Percentiles rank a stretch among this genome's conserved stretches.
These are phyloP conservation scores for Neurospora sp. DNA, from an alignment of 495 filamentous ascomycete genomes.

Conservation along the genomic window DNA sequence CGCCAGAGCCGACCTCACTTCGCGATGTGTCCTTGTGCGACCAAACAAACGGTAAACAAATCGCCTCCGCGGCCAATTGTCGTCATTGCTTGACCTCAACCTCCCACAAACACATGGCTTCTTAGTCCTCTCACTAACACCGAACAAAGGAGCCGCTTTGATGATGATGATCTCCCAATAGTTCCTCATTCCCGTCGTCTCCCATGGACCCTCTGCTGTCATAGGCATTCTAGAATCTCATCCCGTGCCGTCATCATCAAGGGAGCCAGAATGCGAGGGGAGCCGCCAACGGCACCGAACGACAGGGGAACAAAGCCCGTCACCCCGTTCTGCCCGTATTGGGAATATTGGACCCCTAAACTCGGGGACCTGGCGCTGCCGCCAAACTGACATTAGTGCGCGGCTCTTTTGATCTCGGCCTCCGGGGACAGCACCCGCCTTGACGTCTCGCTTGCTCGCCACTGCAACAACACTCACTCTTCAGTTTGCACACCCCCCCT, in stretches of 20 bases:
- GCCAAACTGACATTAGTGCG: not conserved
- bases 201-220: not conserved
- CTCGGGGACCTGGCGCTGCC: not conserved
- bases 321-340: not conserved
- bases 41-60: not conserved
- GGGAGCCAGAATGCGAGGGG: not conserved
- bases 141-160: not conserved
- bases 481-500: not conserved
- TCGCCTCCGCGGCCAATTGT: not conserved
- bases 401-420: not conserved
- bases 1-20: not conserved
- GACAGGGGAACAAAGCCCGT: not conserved
- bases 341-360: not conserved
- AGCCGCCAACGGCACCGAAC: not conserved
- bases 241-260: not conserved
- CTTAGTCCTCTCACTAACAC: not conserved
- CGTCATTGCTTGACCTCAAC: not conserved
- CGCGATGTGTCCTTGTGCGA: not conserved
- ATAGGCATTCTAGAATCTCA: not conserved
- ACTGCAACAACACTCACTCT: not conserved
- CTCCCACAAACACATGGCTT: not conserved
- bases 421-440: not conserved
- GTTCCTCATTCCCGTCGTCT: not conserved
- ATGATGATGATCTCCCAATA: not conserved
- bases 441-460: not conserved